Base-by-base conservation (phyloP, 164 flowering plant genomes). In the Stephania yunnanensis region DNA sequence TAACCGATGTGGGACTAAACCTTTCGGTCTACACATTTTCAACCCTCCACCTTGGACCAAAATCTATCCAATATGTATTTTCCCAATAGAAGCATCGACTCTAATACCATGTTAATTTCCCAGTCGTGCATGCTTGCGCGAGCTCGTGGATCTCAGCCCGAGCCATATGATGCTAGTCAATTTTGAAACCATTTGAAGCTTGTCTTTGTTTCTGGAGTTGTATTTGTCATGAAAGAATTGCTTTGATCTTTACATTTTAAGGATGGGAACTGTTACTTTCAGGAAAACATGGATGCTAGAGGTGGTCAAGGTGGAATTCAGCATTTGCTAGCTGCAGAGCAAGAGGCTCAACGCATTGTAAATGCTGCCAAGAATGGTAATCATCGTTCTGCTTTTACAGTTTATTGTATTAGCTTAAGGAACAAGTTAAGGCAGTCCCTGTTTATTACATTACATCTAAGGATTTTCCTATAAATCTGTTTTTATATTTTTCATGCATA, bases 311-410 rank as follows among this genome's bases (percentile, higher is more conserved):
- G 87, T 76, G 90, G 92, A 72, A 89, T 89, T 76, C 94, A 90
- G 70, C 88, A 76, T 22, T 76, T 90, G 85, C 83, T 90, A 44
- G 89, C 92, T 77, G 94, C 91, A 5, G 94, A 90, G 74, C 94
- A 90, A 79, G 92, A 89, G 71, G 91, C 94, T 83, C 94, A 89
- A 71, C 87, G 78, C 63, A 89, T 90, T 77, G 92, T 89, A 73
- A 89, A 85, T 86, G 86, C 88, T 73, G 91, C 94, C 44, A 85
- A 89, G 79, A 85, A 68, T 71, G 90, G 94, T 90, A 84, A 70
- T 22, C 7, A 36, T 48, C 74, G 55, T 71, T 65, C 36, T n/a
- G 20, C 66, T 10, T 61, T 61, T 25, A 48, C 15, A 17, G 65
- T 58, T 7, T 58, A 17, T 25, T 19, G 15, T 58, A 7, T 19